These are phyloP conservation scores for Oryza nivara DNA, from an alignment of 176 grass and related monocot genomes.

Conservation along the genomic window DNA sequence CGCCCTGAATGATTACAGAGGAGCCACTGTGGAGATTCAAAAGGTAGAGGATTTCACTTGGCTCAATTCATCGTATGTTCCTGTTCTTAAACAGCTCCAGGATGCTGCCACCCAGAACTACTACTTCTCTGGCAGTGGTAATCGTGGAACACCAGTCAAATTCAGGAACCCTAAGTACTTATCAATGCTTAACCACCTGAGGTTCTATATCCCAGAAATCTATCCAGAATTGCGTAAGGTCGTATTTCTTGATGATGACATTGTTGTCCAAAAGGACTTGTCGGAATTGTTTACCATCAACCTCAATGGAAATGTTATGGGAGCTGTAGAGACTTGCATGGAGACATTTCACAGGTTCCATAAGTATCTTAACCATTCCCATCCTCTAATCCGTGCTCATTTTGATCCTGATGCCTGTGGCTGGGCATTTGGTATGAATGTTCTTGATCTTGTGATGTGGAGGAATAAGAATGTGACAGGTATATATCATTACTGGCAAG, in stretches of 20 bases:
- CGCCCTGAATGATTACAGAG: slow-evolving; percentile 73
- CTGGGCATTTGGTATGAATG: slow-evolving; percentile 99
- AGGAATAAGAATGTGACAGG: slow-evolving; percentile 94
- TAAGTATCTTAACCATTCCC: slow-evolving; percentile 97
- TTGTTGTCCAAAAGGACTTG: slow-evolving; percentile 88
- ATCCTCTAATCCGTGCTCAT: slow-evolving; percentile 91
- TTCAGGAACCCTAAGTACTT: slow-evolving; percentile 99
- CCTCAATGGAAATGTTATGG: slow-evolving; percentile 97
- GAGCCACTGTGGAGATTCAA: slow-evolving; percentile 85
- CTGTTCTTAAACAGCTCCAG: slow-evolving; percentile 94
- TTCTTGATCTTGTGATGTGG: slow-evolving; percentile 91
- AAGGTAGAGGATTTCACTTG: slow-evolving; percentile 93
- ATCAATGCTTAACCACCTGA: slow-evolving; percentile 96
- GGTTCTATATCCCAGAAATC: slow-evolving; percentile 97
- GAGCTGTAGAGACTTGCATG: slow-evolving; percentile 99
- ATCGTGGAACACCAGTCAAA: slow-evolving; percentile 75
- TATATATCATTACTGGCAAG: slow-evolving; percentile 99
- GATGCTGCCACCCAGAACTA: slow-evolving; percentile 90
- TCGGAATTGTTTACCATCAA: slow-evolving; percentile 79
- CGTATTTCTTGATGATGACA: slow-evolving; percentile 96
- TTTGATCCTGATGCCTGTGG: slow-evolving; percentile 99
- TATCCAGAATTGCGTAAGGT: slow-evolving; percentile 89
- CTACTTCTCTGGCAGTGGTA: slow-evolving; percentile 90
- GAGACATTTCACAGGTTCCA: slow-evolving; percentile 99
- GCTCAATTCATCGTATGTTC: slow-evolving; percentile 94